Conservation (phyloP, 768 basidiomycete genomes). For the Tremella mesenterica region DNA sequence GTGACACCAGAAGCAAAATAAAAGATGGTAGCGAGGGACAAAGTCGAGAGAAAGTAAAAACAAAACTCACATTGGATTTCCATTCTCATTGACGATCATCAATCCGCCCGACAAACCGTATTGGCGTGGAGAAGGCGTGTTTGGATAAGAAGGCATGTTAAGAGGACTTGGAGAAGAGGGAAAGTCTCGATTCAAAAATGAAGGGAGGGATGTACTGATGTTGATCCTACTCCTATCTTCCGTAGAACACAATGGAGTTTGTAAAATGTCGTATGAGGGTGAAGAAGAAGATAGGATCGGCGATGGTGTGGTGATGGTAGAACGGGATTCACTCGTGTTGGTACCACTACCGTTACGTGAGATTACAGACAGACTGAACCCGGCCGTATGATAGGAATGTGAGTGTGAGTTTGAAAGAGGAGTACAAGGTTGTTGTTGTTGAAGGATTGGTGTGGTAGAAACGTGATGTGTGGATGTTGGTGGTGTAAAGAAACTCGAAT, state of each 20-base stretch:
- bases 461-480: slow-evolving; percentile 5
- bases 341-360: too few species aligned
- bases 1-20: not conserved
- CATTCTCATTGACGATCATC: slow-evolving; percentile 18
- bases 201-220: not conserved
- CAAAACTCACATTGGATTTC: slow-evolving; percentile 1
- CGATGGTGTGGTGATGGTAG: not conserved
- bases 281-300: not conserved
- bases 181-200: not conserved
- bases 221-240: too few species aligned
- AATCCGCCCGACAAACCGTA: slow-evolving; percentile 29
- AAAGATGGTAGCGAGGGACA: not conserved
- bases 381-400: too few species aligned
- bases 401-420: too few species aligned
- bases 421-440: slow-evolving; percentile 4
- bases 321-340: too few species aligned
- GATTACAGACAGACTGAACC: too few species aligned
- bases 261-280: too few species aligned
- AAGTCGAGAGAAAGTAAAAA: not conserved
- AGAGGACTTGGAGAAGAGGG: not conserved
- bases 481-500: slow-evolving; percentile 6
- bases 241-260: too few species aligned
- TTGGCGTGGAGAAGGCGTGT: slow-evolving; percentile 26
- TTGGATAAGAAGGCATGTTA: slow-evolving; percentile 18
- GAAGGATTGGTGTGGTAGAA: not conserved